Base-by-base conservation (phyloP, 2,329 filamentous ascomycete genomes). In the Pestalotiopsis fici region DNA sequence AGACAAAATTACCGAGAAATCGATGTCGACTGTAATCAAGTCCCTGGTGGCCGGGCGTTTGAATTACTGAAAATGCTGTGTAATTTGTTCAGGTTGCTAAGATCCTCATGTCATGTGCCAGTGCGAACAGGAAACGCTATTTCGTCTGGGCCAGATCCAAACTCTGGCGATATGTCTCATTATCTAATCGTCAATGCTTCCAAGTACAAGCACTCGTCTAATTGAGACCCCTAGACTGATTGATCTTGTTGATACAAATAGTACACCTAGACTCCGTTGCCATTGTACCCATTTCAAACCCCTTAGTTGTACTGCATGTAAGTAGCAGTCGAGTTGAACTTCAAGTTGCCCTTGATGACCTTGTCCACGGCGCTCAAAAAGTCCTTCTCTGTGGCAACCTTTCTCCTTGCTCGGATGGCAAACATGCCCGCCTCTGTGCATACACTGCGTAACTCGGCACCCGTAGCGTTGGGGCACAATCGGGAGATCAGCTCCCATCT, bases 401-500 rank as follows among this genome's bases (percentile, higher is more conserved):
- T 99, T 83, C 96, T 91, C 79, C 96, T 86, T 47, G 93, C 93
- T 59, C 96, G 90, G 72, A 99, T 98, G 69, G 96, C 96, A 78
- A 97, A 99, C 95, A 99, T 98, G 73, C 96, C 96, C 1, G 96
- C 95, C 82, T 99, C 96, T 9, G 96, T 99, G 73, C 96, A 97
- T 69, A 99, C 96, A 83, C 94, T 97, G 76, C 96, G 90, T 79
- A 99, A 83, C 82, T 99, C 96, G 63, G 96, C 96, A 84, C 96
- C 96, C 0, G 96, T 99, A 65, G 95, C 93, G 83, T 99, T 99
- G 72, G 96, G 96, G 83, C 96, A 99, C 71, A 99, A 87, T 74
- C 96, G 91, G 23, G 95, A 98, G 78, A 99, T 98, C 72, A 99
- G 88, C 85, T 99, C 96, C 96, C 96, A 99, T 82, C 96, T 90